Percentiles rank a stretch among this genome's conserved stretches.
Conservation (phyloP, 2,329 filamentous ascomycete species). For the Scytalidium sp. region DNA sequence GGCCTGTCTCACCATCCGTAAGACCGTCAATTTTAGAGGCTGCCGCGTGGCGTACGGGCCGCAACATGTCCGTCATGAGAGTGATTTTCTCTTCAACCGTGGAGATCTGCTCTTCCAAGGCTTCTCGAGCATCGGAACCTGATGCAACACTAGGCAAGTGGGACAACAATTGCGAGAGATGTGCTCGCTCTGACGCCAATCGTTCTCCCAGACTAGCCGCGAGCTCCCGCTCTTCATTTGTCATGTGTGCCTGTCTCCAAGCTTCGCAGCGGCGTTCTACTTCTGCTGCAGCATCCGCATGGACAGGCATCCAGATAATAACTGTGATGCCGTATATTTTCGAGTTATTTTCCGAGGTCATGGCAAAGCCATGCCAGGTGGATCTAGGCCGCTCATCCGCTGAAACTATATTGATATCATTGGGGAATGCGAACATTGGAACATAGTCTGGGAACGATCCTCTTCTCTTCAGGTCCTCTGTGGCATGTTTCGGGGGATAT, state of each 20-base stretch:
- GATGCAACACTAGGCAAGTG: constrained; percentile 77
- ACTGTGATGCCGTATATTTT: constrained; percentile 90
- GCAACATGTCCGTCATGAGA: constrained; percentile 92
- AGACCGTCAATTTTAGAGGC: constrained; percentile 96
- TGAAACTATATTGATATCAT: constrained; percentile 95
- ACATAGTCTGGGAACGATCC: constrained; percentile 95
- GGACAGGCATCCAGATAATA: constrained; percentile 89
- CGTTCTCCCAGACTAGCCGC: constrained; percentile 88
- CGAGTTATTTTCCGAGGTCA: constrained; percentile 90
- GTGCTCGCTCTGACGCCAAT: constrained; percentile 81
- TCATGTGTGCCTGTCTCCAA: constrained; percentile 86
- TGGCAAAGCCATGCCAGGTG: constrained; percentile 99
- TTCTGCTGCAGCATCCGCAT: constrained; percentile 76
- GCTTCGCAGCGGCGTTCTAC: constrained; percentile 79
- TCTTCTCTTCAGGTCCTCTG: constrained; percentile 75
- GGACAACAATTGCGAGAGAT: constrained; percentile 83
- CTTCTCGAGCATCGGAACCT: constrained; percentile 76
- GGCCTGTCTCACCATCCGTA: constrained; percentile 89
- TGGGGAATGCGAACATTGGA: constrained; percentile 98
- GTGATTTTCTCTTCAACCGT: constrained; percentile 95
- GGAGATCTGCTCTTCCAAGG: constrained; percentile 90
- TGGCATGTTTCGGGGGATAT: constrained; percentile 80
- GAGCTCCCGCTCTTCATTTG: constrained; percentile 83
- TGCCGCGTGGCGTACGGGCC: constrained; percentile 88
- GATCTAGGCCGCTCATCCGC: constrained; percentile 89